Evolutionary conservation across 768 basidiomycete genomes (phyloP).

Genomic region (Trametes gibbosa): DNA sequence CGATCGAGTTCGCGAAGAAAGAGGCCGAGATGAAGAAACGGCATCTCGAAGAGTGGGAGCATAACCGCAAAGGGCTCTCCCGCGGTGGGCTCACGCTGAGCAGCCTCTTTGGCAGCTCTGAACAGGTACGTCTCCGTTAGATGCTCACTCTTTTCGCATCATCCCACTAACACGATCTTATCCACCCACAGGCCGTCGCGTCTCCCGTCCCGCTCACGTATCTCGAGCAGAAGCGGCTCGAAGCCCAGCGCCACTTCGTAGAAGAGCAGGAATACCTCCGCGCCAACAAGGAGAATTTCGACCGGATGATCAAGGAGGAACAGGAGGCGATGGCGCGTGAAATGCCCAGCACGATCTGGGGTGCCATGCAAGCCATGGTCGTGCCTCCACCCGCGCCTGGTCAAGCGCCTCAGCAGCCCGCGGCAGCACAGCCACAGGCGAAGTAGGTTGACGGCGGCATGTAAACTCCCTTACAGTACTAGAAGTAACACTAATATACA

Average conservation of each 20-base stretch:
- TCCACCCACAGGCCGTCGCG: conserved; percentile 22
- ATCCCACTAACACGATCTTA: background rate
- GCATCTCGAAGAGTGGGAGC: conserved; percentile 81
- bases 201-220: conserved; percentile 46
- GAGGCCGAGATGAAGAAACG: conserved; percentile 80
- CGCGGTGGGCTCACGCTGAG: conserved; percentile 44
- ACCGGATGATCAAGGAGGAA: conserved; percentile 50
- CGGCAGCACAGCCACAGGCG: background rate
- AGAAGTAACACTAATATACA: background rate
- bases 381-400: conserved; percentile 12
- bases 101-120: conserved; percentile 38
- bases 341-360: conserved; percentile 41
- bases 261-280: conserved; percentile 54
- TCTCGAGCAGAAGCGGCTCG: conserved; percentile 49
- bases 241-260: conserved; percentile 49
- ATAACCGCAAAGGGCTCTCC: conserved; percentile 37
- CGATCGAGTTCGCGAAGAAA: conserved; percentile 83
- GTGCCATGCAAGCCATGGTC: conserved; percentile 22
- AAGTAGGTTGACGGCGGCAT: background rate
- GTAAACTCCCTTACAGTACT: background rate
- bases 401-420: background rate
- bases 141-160: background rate
- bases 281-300: conserved; percentile 49
- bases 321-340: conserved; percentile 46
- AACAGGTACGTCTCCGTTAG: conserved; percentile 27